Evolutionary conservation across 805 yeast genomes (phyloP).

Genomic region (Suhomyces faveliae): DNA sequence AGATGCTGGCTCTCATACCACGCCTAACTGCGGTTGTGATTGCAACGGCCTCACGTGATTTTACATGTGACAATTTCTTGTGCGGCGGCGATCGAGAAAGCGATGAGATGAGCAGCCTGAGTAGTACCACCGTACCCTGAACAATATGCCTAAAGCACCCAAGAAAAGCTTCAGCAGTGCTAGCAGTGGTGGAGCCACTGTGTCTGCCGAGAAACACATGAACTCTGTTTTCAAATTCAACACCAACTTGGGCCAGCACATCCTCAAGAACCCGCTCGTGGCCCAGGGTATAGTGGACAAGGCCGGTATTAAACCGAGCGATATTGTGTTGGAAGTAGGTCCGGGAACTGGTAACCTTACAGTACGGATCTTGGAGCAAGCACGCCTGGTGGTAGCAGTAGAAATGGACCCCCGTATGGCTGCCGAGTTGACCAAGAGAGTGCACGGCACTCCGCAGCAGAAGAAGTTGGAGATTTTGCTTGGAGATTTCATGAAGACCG

Average conservation of each 20-base stretch:
- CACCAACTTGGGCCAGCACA: slow-evolving; percentile 96
- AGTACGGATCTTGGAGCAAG: slow-evolving; percentile 87
- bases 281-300: slow-evolving; percentile 99
- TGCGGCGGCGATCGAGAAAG: background rate
- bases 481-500: slow-evolving; percentile 96
- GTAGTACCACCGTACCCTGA: background rate
- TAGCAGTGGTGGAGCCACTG: slow-evolving; percentile 51
- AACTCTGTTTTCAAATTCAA: slow-evolving; percentile 93
- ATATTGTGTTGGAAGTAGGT: slow-evolving; percentile 92
- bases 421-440: slow-evolving; percentile 95
- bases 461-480: slow-evolving; percentile 86
- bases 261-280: slow-evolving; percentile 89
- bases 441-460: slow-evolving; percentile 93
- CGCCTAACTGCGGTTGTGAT: too few species aligned
- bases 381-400: slow-evolving; percentile 89
- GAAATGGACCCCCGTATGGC: slow-evolving; percentile 99
- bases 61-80: too few species aligned
- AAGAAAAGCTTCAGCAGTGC: slow-evolving; percentile 58
- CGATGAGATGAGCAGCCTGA: slow-evolving; percentile 1
- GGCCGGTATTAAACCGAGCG: slow-evolving; percentile 89
- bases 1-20: too few species aligned
- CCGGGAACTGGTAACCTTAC: slow-evolving; percentile 99
- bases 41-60: background rate
- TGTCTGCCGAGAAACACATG: slow-evolving; percentile 66
- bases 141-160: slow-evolving; percentile 58